Percentiles rank a stretch among this genome's conserved stretches.
Conservation (phyloP, 768 basidiomycete species). For the Suillus spraguei region DNA sequence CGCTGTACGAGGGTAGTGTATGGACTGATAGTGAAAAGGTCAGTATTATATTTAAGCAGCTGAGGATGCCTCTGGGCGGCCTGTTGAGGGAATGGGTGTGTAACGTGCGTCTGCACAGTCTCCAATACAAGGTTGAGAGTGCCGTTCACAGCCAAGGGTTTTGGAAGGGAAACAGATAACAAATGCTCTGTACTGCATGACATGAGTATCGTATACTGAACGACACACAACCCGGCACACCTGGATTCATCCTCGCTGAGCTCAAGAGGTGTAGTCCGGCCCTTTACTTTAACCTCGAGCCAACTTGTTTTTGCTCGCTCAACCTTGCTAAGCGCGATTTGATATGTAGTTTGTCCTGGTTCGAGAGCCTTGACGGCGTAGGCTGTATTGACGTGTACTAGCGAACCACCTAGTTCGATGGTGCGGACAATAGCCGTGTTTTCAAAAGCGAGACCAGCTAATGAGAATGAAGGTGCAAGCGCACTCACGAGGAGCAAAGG, state of each 20-base stretch:
- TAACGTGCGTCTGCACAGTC: constrained; percentile 76
- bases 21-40: constrained; percentile 82
- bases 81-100: constrained; percentile 71
- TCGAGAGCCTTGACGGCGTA: constrained; percentile 79
- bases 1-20: constrained; percentile 82
- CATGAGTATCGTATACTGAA: constrained; percentile 19
- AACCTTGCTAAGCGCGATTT: constrained; percentile 61
- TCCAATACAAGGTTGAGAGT: constrained; percentile 79
- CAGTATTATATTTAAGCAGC: constrained; percentile 73
- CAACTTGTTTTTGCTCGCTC: constrained; percentile 73
- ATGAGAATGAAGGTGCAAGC: constrained; percentile 41
- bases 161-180: constrained; percentile 66
- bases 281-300: constrained; percentile 82
- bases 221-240: constrained; percentile 43
- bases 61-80: constrained; percentile 80
- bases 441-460: constrained; percentile 65
- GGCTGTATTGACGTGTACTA: constrained; percentile 87
- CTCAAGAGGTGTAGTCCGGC: constrained; percentile 56
- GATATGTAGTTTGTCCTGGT: constrained; percentile 62
- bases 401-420: constrained; percentile 86
- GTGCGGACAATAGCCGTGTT: constrained; percentile 89
- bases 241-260: constrained; percentile 48
- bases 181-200: constrained; percentile 49
- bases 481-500: constrained; percentile 48
- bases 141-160: constrained; percentile 55